Percentiles rank a stretch among this genome's conserved stretches.
These are phyloP conservation scores for Dispira simplex DNA, from an alignment of 192 early-diverging fungal species.

Conservation along the genomic window DNA sequence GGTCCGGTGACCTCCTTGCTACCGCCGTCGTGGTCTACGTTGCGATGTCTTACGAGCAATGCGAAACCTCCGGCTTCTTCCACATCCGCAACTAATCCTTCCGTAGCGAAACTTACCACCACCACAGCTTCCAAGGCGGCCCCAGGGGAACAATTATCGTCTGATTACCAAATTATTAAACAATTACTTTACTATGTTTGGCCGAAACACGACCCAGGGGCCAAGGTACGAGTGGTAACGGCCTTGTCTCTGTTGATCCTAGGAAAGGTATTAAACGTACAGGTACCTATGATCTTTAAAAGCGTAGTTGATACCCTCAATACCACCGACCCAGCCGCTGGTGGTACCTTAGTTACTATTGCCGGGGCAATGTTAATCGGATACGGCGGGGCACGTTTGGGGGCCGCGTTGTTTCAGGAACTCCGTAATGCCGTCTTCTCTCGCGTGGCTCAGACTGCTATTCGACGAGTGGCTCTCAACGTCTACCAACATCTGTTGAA, in stretches of 20 bases:
- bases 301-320: conserved; percentile 78
- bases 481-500: conserved; percentile 84
- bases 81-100: too few relatives aligned
- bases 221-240: conserved; percentile 73
- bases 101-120: too few relatives aligned
- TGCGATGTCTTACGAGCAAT: too few relatives aligned
- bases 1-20: too few relatives aligned
- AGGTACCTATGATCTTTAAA: conserved; percentile 95
- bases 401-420: conserved; percentile 69
- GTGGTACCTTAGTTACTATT: conserved; percentile 49
- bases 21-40: too few relatives aligned
- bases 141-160: background rate
- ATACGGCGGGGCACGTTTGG: conserved; percentile 83
- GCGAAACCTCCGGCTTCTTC: too few relatives aligned
- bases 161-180: conserved; percentile 51
- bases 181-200: conserved; percentile 69
- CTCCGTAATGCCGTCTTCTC: conserved; percentile 90
- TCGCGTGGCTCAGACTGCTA: conserved; percentile 84
- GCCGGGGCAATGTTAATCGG: conserved; percentile 89
- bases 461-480: conserved; percentile 67
- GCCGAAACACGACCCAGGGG: conserved; percentile 75
- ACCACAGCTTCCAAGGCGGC: too few relatives aligned
- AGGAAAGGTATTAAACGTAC: conserved; percentile 76
- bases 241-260: conserved; percentile 73
- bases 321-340: conserved; percentile 36